phyloP scores from a whole-genome alignment of 306 rosid species.

The Trifolium pratense region DNA sequence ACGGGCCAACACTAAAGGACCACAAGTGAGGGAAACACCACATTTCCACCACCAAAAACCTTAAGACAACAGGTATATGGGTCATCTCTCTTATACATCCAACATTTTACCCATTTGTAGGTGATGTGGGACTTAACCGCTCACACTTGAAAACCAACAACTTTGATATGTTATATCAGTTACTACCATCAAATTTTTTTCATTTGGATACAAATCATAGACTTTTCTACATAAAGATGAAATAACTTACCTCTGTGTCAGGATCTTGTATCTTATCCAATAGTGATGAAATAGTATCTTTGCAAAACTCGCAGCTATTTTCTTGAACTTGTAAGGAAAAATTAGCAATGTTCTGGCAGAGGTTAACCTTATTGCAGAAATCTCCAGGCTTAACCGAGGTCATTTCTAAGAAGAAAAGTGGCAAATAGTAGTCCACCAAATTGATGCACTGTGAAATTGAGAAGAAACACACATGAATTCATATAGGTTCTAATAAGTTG shows the following conservation, averaged over 20 bases:
- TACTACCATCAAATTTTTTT: neutral
- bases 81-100: no score
- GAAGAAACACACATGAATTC: constrained; percentile 20
- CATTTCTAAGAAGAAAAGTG: constrained; percentile 76
- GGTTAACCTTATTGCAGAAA: constrained; percentile 70
- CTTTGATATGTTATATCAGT: neutral
- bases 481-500: no score
- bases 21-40: no score
- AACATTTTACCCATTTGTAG: no score
- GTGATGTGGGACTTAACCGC: no score
- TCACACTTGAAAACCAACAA: no score
- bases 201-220: constrained; percentile 7
- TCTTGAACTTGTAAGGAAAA: constrained; percentile 59
- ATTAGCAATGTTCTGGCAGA: constrained; percentile 60
- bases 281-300: constrained; percentile 64
- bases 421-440: constrained; percentile 83
- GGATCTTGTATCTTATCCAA: constrained; percentile 75
- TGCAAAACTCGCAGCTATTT: constrained; percentile 73
- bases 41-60: no score
- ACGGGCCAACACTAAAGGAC: no score
- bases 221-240: constrained; percentile 29
- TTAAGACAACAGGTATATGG: no score
- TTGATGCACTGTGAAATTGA: constrained; percentile 59
- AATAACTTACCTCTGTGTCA: constrained; percentile 66
- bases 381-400: constrained; percentile 58